phyloP scores from a whole-genome alignment of 495 filamentous ascomycete genomes.

The Aspergillus avenaceus region DNA sequence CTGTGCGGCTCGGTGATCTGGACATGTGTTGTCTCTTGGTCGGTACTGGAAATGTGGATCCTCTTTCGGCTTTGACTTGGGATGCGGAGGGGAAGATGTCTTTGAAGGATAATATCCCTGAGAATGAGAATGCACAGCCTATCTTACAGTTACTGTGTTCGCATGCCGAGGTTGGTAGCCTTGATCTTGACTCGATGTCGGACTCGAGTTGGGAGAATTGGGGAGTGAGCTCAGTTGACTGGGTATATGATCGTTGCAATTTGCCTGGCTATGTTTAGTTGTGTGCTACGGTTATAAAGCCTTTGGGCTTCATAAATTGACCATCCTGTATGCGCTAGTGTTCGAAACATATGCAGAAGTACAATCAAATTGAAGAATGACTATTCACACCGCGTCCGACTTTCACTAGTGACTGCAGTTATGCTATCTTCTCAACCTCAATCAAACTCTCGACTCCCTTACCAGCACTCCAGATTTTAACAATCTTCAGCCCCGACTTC shows the following conservation, averaged over 20 bases:
- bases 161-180: constrained; percentile 4
- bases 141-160: constrained; percentile 11
- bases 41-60: constrained; percentile 12
- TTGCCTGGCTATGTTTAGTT: too few species aligned
- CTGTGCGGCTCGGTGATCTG: constrained; percentile 13
- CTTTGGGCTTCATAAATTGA: too few species aligned
- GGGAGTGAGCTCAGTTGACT: too few species aligned
- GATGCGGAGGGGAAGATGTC: constrained; percentile 8
- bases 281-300: too few species aligned
- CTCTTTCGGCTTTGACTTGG: constrained; percentile 8
- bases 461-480: constrained; percentile 29
- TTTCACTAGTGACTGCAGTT: too few species aligned
- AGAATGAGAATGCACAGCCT: constrained; percentile 9
- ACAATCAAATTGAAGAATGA: too few species aligned
- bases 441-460: constrained; percentile 28
- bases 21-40: constrained; percentile 17
- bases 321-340: too few species aligned
- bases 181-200: neutral
- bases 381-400: too few species aligned
- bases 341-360: too few species aligned
- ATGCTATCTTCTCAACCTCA: constrained; percentile 28
- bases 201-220: neutral
- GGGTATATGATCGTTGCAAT: too few species aligned
- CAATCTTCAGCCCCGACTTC: constrained; percentile 61
- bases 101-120: constrained; percentile 7